These are phyloP conservation scores for Hanseniaspora thailandica DNA, from an alignment of 805 yeast genomes.

Conservation along the genomic window DNA sequence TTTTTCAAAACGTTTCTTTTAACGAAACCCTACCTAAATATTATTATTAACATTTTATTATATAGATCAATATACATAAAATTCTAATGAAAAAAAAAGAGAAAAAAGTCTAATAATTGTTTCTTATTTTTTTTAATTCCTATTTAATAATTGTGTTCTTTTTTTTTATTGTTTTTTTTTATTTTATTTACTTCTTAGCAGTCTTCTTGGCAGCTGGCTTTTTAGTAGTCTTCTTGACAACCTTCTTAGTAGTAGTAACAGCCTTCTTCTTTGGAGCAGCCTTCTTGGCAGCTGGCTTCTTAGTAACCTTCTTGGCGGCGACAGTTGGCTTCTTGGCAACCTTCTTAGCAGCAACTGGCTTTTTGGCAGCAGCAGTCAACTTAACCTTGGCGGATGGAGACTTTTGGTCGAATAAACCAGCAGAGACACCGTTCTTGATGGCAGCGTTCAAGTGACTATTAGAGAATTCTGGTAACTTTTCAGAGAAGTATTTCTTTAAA, in stretches of 20 bases:
- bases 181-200: slow-evolving; percentile 9
- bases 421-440: slow-evolving; percentile 64
- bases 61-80: slow-evolving; percentile 1
- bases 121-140: not conserved
- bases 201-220: slow-evolving; percentile 18
- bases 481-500: slow-evolving; percentile 65
- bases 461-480: slow-evolving; percentile 33
- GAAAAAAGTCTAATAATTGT: not conserved
- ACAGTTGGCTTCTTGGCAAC: slow-evolving; percentile 10
- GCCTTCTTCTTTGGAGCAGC: slow-evolving; percentile 6
- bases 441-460: slow-evolving; percentile 35
- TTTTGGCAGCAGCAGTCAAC: slow-evolving; percentile 33
- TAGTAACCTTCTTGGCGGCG: slow-evolving; percentile 11
- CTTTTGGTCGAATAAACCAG: slow-evolving; percentile 68
- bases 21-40: slow-evolving; percentile 11
- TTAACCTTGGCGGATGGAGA: slow-evolving; percentile 83
- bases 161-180: not conserved
- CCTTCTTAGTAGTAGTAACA: slow-evolving; percentile 6
- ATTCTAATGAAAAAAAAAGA: not conserved
- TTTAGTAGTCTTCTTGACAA: slow-evolving; percentile 16
- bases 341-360: slow-evolving; percentile 16
- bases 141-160: not conserved
- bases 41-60: slow-evolving; percentile 4
- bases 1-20: not conserved
- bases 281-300: slow-evolving; percentile 13